Base-by-base conservation (phyloP, 140 eudicot species). In the Oenanthe javanica region DNA sequence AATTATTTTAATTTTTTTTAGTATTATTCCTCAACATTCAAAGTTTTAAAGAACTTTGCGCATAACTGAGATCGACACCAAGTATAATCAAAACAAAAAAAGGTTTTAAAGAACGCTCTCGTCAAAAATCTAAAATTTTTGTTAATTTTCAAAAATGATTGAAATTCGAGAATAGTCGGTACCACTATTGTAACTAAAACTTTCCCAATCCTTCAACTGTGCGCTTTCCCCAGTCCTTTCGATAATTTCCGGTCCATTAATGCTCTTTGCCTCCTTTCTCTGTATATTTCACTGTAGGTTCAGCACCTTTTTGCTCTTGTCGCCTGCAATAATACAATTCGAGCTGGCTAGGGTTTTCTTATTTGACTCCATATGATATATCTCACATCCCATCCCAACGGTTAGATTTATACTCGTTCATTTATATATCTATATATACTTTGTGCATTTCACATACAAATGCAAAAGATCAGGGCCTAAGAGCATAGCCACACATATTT, bases 301-400 rank as follows among this genome's bases (percentile, higher is more conserved):
- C 74, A 31, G 47, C 45, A 61, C 75, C 75, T 16, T 69, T 38
- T 69, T 38, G 47, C 46, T 69, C 75, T 69, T 69, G 75, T 69
- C 75, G 36, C 75, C 75, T 69, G 10, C 19, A 69, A 69, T 38
- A 69, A 61, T 61, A 61, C 38, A 36, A 61, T 61, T 23, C 38
- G 38, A 2, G 45, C 45, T 42, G 45, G 45, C 45, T 69, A 69
- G 50, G 76, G 49, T 72, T 72, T n/a, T n/a, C 54, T 59, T 9
- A 55, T 1, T 21, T 59, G 67, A 59, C 67, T 7, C 31, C 4
- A 42, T 42, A 31, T 31, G 31, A 31, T 31, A 31, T 31, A 59
- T 59, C 67, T 21, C 31, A 19, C n/a, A 21, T 59, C 67, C 31
- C 23, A 1, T 21, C 67, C 64, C 25, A 55, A 55, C 64, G 19